These are phyloP conservation scores for Collybia sordida DNA, from an alignment of 768 basidiomycete species.

Conservation along the genomic window DNA sequence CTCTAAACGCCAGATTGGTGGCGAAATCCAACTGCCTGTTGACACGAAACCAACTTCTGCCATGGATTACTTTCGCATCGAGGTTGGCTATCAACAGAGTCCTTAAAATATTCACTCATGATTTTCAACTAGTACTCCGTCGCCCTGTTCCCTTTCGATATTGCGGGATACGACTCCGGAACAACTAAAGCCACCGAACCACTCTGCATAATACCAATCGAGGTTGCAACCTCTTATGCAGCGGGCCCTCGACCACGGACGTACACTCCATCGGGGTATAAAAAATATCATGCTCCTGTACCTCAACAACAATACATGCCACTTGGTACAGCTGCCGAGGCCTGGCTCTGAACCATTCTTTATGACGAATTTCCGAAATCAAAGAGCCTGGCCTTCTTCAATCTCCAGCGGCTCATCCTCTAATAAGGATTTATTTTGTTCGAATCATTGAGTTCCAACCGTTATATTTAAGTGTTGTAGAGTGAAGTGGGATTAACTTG, in stretches of 20 bases:
- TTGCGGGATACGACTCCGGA: slow-evolving; percentile 24
- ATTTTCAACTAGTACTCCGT: slow-evolving; percentile 31
- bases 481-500: too few species aligned
- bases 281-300: not conserved
- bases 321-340: not conserved
- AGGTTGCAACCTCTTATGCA: slow-evolving; percentile 31
- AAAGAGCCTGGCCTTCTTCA: too few species aligned
- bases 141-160: slow-evolving; percentile 35
- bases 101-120: not conserved
- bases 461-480: too few species aligned
- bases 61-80: slow-evolving; percentile 36
- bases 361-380: not conserved
- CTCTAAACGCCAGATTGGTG: slow-evolving; percentile 23
- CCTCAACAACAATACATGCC: not conserved
- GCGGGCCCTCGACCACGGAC: slow-evolving; percentile 26
- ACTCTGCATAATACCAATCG: slow-evolving; percentile 27
- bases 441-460: too few species aligned
- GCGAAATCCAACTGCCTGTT: slow-evolving; percentile 35
- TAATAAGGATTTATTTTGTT: too few species aligned
- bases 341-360: too few species aligned
- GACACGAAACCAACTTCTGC: slow-evolving; percentile 35
- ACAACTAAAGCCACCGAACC: slow-evolving; percentile 22
- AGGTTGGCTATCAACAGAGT: slow-evolving; percentile 23
- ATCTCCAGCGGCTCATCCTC: too few species aligned
- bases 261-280: slow-evolving; percentile 28